Percentiles rank a stretch among this genome's conserved stretches.
Conservation (phyloP, 1,284 basidiomycete genomes). For the Trichosporon ovoides region DNA sequence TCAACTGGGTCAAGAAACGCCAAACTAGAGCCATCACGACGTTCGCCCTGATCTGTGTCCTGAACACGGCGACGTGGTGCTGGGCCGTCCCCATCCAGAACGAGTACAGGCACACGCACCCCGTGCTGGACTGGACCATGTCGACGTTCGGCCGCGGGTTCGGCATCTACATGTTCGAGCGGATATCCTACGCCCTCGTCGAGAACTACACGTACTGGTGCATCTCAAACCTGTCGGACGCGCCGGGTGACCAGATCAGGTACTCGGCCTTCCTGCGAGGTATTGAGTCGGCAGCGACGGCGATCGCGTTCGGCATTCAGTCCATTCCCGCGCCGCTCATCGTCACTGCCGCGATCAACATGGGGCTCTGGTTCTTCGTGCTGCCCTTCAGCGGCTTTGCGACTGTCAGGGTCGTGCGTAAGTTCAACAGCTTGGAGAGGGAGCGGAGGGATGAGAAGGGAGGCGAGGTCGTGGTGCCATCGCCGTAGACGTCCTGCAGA, state of each 20-base stretch:
- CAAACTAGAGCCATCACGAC: conserved; percentile 7
- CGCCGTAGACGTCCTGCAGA: too few species aligned
- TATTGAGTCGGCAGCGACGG: conserved; percentile 12
- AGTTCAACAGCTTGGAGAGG: not conserved
- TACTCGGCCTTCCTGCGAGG: conserved; percentile 14
- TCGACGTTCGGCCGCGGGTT: conserved; percentile 13
- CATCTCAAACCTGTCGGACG: conserved; percentile 13
- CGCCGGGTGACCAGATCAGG: conserved; percentile 16
- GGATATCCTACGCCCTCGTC: conserved; percentile 4
- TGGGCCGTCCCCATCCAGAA: conserved; percentile 14
- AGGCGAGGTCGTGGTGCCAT: too few species aligned
- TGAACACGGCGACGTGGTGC: conserved; percentile 13
- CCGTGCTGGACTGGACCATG: conserved; percentile 12
- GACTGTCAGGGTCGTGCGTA: conserved; percentile 12
- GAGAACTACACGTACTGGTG: conserved; percentile 18
- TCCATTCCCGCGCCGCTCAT: conserved; percentile 12
- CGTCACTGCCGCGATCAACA: conserved; percentile 10
- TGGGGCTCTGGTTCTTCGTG: conserved; percentile 8
- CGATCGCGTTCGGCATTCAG: conserved; percentile 13
- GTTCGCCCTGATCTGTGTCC: not conserved
- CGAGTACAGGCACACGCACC: conserved; percentile 12
- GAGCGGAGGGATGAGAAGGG: too few species aligned
- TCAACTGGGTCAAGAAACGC: conserved; percentile 5
- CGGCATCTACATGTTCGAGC: conserved; percentile 19
- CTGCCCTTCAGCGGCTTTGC: conserved; percentile 9